These are phyloP conservation scores for Ceratocystis ficicola DNA, from an alignment of 2,329 filamentous ascomycete species.

Conservation along the genomic window DNA sequence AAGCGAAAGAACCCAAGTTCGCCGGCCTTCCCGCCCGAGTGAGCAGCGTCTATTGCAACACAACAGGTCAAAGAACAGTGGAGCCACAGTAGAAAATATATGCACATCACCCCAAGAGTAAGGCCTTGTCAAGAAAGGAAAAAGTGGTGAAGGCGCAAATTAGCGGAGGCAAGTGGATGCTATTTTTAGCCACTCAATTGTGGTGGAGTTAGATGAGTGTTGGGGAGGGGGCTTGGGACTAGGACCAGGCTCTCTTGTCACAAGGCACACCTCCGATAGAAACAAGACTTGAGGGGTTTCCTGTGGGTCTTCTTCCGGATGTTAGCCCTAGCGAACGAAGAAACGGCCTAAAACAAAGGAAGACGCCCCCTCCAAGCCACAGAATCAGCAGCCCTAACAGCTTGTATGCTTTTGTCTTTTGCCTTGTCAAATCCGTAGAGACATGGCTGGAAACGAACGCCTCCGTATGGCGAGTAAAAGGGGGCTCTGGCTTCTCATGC, in stretches of 20 bases:
- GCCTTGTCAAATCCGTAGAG: background rate
- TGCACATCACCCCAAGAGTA: conserved; percentile 6
- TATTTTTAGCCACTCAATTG: background rate
- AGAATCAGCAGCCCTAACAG: background rate
- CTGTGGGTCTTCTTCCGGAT: background rate
- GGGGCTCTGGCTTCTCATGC: no score
- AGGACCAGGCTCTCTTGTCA: background rate
- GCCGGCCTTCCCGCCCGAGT: background rate
- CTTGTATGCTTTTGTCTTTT: background rate
- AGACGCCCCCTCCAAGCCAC: background rate
- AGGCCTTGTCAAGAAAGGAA: background rate
- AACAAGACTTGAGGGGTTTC: background rate
- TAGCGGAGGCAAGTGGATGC: background rate
- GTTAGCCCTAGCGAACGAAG: background rate
- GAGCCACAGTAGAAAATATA: background rate
- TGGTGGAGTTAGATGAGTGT: background rate
- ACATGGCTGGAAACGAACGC: background rate
- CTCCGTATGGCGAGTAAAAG: no score
- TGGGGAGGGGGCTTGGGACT: background rate
- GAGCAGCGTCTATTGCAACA: background rate
- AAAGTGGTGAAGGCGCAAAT: conserved; percentile 3
- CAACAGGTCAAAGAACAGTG: conserved; percentile 8
- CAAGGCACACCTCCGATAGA: background rate
- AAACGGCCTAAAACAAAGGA: background rate
- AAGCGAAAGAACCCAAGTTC: no score